Base-by-base conservation (phyloP, 2,329 filamentous ascomycete species). In the Macroventuria anomochaeta region DNA sequence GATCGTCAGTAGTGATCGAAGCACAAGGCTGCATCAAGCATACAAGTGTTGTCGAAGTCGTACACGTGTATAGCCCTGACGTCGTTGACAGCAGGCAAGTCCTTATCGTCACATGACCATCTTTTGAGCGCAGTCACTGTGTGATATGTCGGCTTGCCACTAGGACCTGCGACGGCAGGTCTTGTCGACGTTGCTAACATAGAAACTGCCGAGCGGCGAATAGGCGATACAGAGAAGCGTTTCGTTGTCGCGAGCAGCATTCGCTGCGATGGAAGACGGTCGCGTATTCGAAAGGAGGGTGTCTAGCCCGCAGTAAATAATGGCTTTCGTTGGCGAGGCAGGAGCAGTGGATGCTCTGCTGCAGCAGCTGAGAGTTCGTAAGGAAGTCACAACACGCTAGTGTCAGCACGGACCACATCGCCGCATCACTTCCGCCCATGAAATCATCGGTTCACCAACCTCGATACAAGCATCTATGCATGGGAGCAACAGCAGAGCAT, bases 31-130 rank as follows among this genome's bases (percentile, higher is more conserved):
- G 41, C 34, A 46, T 33, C 31, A 38, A 31, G 58, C 88, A 73
- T 79, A 93, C 90, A 79, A 31, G 93, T 97, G 71, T 99, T 97
- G 76, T 99, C 95, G 75, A 97, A 99, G 75, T 99, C 95, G 78
- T 97, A 97, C 63, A 99, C 84, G 71, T 97, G 93, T 46, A 99
- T 86, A 7, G 86, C 79, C 72, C 85, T 91, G 75, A 97, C 88
- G 49, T 85, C 80, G 34, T 88, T 81, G 10, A 86, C 81, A 26
- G 85, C 83, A 84, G 91, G 90, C 28, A 95, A 80, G 56, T 88
- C 83, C 69, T 85, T 88, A 68, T 87, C 86, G 56, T 88, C 79
- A 63, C 92, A 86, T 33, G 91, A 96, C 93, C 93, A 97, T 63
- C 93, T 82, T 74, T 88, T 88, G 58, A 96, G 78, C 34, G 88